Evolutionary conservation across 2,329 filamentous ascomycete genomes (phyloP), one percentile per base, ranked within the genome.

Genomic region (Beauveria asiatica): DNA sequence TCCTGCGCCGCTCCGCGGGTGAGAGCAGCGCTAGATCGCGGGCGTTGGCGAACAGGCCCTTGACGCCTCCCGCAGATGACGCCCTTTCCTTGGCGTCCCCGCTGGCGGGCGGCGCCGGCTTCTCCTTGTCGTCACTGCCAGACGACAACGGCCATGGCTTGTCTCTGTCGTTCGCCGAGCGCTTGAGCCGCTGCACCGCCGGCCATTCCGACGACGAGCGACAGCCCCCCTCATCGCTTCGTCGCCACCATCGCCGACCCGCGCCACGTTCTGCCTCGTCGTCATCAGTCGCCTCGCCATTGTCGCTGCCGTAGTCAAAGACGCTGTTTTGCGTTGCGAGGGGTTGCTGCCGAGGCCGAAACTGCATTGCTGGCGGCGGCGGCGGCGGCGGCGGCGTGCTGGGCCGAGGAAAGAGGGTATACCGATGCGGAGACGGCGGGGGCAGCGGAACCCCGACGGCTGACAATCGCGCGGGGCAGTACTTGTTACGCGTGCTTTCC

Each of bases 1-100:
- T 69, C 23, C 72, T 67, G 61, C 72, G 67, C 63, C 68, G 70
- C 56, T 77, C 73, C 17, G 68, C 67, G 45, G 66, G 69, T 4
- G 63, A 53, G 9, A 51, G 53, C 51, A 67, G 62, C 2, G 65
- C 63, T 10, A 62, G 65, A 3, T 67, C 67, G 19, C 64, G 64
- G 5, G 68, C 67, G 25, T 64, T 67, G 13, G 64, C 59, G 49
- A 71, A 45, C 17, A 71, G 46, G 6, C 61, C 66, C 48, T 62
- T 68, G 58, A 69, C 63, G 45, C 68, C 67, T 5, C 62, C 64
- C 10, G 66, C 57, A 9, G 66, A 63, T n/a, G 60, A 48, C 4
- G 48, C 30, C 8, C 17, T 19, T 2, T 42, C n/a, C 17, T 42
- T 42, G 41, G 7, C 41, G 17, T 42, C n/a, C 17, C n/a, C n/a